Base-by-base conservation (phyloP, 345 rosid genomes). In the Microcos paniculata region DNA sequence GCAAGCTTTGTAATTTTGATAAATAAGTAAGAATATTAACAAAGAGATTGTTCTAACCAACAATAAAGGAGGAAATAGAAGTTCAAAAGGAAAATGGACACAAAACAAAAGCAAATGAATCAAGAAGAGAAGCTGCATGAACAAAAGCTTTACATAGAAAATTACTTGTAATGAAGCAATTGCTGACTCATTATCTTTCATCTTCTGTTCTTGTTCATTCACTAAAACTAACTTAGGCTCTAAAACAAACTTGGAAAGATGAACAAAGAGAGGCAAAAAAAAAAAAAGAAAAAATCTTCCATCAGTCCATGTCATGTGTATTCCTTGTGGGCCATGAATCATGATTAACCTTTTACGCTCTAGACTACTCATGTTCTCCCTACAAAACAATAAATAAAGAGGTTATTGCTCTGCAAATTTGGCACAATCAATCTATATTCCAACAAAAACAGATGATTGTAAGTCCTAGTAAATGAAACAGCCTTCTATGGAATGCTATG, bases 331-430 rank as follows among this genome's bases (percentile, higher is more conserved):
- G 59, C 48, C 19, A 67, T 23, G 68, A 57, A 65, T 45, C 58
- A 74, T 52, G 62, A 33, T 45, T 28, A 13, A 69, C 72, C 24
- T 73, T 9, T 18, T 59, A 40, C 40, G 80, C 55, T 63, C 66
- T 51, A 73, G 62, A 56, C 71, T 62, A 88, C 99, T 93, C 91
- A 96, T 97, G 90, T 96, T 87, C 98, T 88, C 79, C 98, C 98
- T 93, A 97, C 85, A 89, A 82, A 84, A 83, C 67, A 83, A 80
- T 40, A 75, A 35, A 75, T 33, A 70, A 40, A 70, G 31, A 52
- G 21, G 42, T 40, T 23, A 74, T 21, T 42, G 67, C 33, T 26
- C 42, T 18, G 46, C 62, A 51, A 14, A 70, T 70, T 53, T 70
- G 33, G 74, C 31, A 9, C 28, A 62, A 38, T 61, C 42, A 70